Evolutionary conservation across 208 protist genomes (phyloP), one percentile per base, ranked within the genome.

Genomic region (Leishmania amazonensis): DNA sequence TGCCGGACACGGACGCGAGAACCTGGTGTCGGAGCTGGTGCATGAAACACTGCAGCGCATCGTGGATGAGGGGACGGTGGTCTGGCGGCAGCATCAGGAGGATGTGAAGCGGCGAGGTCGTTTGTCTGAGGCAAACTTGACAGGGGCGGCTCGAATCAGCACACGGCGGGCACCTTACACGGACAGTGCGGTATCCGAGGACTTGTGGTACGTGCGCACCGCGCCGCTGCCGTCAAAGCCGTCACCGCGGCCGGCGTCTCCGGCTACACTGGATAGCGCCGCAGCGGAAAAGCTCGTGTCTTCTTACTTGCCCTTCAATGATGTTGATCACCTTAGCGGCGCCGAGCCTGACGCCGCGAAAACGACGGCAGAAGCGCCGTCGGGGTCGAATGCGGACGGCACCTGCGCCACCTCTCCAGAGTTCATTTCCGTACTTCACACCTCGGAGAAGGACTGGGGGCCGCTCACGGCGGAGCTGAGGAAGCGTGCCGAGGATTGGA

Each of bases 11-110:
- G 86, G 89, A 7, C 83, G 91, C 71, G 94, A 96, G 74, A 93
- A 92, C 51, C 47, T 95, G 7, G 73, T 97, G 9, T 83, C 91
- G 1, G 93, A 96, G 75, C 82, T 96, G 24, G 72, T 96, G 1
- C 93, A 97, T 83, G 78, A 84, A 42, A 85, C 83, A 7, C 79
- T 97, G 84, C 92, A 97, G 85, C 82, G 85, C 31, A 85, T 95
- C 2, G 90, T 97, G 62, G 88, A 93, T 47, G 94, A 96, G 81
- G 88, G 87, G 13, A 84, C 86, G 8, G 88, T 92, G 6, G 88
- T 96, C 24, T 96, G 90, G 90, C 79, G 73, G 6, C 74, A 86
- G 51, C 87, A 90, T 78, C 83, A 91, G 79, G 78, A 79, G 31
- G 75, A 94, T 58, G 76, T 90, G 47, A 24, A 67, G 58, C 47